phyloP scores from a whole-genome alignment of 2,329 filamentous ascomycete genomes.

The Colletotrichum acutatum region DNA sequence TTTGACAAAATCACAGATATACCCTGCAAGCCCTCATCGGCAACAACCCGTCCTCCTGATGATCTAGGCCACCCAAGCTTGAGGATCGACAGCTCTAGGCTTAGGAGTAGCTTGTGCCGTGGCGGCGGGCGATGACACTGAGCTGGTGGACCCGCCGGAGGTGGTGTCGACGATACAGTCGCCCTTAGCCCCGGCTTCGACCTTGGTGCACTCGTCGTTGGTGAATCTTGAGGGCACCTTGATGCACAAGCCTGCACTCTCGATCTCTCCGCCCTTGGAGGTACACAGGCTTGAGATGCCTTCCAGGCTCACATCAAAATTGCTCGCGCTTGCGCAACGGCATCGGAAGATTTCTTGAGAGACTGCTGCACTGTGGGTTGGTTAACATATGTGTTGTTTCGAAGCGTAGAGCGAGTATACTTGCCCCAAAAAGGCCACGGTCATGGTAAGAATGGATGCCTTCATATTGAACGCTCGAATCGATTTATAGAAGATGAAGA shows the following conservation, averaged over 20 bases:
- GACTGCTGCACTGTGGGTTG: neutral
- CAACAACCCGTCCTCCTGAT: neutral
- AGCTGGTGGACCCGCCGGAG: neutral
- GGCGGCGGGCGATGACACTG: neutral
- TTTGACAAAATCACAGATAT: neutral
- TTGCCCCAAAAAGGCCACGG: neutral
- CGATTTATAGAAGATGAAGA: no score
- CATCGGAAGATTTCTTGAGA: slow-evolving; percentile 8
- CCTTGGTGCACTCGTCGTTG: neutral
- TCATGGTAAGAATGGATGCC: neutral
- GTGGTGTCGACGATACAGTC: slow-evolving; percentile 13
- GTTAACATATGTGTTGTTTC: neutral
- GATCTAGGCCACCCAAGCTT: neutral
- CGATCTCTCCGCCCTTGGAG: neutral
- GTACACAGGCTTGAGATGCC: neutral
- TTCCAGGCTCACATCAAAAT: neutral
- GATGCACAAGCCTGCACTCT: neutral
- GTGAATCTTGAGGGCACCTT: neutral
- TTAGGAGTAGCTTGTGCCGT: neutral
- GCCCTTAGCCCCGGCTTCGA: neutral
- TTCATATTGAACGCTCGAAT: neutral
- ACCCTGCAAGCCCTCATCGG: neutral
- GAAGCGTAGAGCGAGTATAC: neutral
- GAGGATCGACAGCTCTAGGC: neutral
- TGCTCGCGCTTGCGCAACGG: neutral